Percentiles rank a stretch among this genome's conserved stretches.
Evolutionary conservation across 352 stramenopile genomes (phyloP).

Genomic region (Phytopythium chamaehyphon): DNA sequence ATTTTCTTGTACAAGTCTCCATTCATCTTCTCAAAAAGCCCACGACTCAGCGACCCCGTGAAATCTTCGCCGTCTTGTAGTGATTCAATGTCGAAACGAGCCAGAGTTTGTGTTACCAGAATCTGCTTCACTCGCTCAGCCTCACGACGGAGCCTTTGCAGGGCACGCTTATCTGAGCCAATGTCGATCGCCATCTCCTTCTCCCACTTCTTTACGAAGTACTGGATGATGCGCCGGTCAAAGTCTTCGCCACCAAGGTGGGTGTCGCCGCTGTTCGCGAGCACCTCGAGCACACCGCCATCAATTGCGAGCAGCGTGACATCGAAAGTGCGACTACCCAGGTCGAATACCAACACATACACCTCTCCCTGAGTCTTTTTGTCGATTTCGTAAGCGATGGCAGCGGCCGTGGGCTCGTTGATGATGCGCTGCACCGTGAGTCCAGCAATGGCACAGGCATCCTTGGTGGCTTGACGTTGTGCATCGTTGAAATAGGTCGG

Average conservation of each 20-base stretch:
- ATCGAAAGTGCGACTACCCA: constrained; percentile 97
- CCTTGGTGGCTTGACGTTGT: constrained; percentile 99
- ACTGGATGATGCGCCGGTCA: constrained; percentile 98
- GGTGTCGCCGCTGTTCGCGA: constrained; percentile 99
- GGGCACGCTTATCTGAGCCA: constrained; percentile 89
- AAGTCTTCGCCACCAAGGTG: constrained; percentile 99
- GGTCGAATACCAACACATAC: constrained; percentile 97
- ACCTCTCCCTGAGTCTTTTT: constrained; percentile 92
- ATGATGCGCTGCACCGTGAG: constrained; percentile 99
- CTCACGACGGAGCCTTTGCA: constrained; percentile 97
- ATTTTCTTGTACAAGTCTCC: constrained; percentile 99
- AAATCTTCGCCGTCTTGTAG: constrained; percentile 98
- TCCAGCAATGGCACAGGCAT: constrained; percentile 97
- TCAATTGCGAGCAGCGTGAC: constrained; percentile 98
- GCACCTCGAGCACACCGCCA: constrained; percentile 98
- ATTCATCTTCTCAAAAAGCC: constrained; percentile 98
- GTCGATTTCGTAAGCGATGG: constrained; percentile 95
- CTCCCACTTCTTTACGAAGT: constrained; percentile 99
- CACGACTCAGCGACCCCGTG: constrained; percentile 92
- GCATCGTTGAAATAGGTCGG: constrained; percentile 99
- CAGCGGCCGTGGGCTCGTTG: constrained; percentile 97
- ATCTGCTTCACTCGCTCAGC: constrained; percentile 98
- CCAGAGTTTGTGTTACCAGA: constrained; percentile 94
- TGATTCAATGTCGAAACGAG: constrained; percentile 96
- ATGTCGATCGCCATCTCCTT: constrained; percentile 96